These are phyloP conservation scores for Aphanomyces cochlioides DNA, from an alignment of 352 stramenopile species.

Conservation along the genomic window DNA sequence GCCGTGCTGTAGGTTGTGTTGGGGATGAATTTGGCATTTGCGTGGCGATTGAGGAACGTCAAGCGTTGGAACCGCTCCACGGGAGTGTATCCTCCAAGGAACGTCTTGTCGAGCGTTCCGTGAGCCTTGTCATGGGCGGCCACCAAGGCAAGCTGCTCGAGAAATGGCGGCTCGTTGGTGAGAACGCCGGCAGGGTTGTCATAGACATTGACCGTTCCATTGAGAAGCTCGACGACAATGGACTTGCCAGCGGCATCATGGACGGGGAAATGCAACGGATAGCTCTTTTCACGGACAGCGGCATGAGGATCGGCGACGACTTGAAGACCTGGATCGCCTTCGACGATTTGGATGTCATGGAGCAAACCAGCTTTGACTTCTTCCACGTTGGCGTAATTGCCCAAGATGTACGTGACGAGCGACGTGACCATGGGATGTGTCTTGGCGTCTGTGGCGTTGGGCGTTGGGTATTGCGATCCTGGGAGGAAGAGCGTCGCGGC, in stretches of 20 bases:
- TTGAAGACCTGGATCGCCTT: constrained; percentile 43
- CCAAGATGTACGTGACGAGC: constrained; percentile 64
- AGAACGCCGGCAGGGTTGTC: constrained; percentile 64
- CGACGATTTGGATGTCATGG: constrained; percentile 47
- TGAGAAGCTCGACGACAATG: constrained; percentile 69
- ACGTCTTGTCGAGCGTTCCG: constrained; percentile 34
- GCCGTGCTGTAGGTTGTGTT: constrained; percentile 35
- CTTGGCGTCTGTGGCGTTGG: constrained; percentile 19
- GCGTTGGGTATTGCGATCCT: constrained; percentile 48
- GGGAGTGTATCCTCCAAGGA: constrained; percentile 53
- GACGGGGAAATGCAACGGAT: constrained; percentile 59
- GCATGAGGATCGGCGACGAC: constrained; percentile 31
- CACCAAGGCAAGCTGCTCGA: constrained; percentile 34
- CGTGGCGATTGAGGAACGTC: constrained; percentile 57
- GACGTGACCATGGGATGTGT: constrained; percentile 56
- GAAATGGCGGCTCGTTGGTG: constrained; percentile 65
- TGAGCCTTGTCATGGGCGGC: background rate
- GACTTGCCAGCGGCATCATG: constrained; percentile 57
- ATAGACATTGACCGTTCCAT: constrained; percentile 50
- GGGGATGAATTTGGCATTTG: constrained; percentile 45
- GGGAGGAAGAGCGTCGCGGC: constrained; percentile 49
- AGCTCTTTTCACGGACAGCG: constrained; percentile 31
- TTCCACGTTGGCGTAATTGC: constrained; percentile 59
- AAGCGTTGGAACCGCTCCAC: constrained; percentile 58
- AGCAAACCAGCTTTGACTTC: constrained; percentile 50